Percentiles rank a stretch among this genome's conserved stretches.
Conservation (phyloP, 805 yeast genomes). For the Metschnikowia gruessii region DNA sequence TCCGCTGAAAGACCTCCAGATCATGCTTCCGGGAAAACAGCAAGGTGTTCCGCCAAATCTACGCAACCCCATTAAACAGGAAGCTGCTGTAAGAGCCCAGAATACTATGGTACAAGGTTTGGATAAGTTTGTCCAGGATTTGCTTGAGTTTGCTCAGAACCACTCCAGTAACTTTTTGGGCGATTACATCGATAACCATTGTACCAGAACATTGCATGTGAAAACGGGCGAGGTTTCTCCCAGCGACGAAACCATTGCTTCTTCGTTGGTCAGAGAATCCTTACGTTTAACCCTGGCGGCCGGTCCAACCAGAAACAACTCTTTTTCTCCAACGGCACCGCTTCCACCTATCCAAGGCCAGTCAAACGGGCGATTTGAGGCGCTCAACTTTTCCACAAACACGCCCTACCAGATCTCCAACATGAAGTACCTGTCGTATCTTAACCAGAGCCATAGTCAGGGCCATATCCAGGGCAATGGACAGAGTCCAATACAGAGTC, state of each 20-base stretch:
- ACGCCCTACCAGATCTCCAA: conserved; percentile 11
- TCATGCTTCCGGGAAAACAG: conserved; percentile 4
- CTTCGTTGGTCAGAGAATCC: conserved; percentile 5
- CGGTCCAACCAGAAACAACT: conserved; percentile 1
- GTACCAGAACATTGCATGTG: conserved; percentile 8
- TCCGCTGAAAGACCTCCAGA: not conserved
- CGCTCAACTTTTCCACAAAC: not conserved
- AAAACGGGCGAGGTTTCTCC: conserved; percentile 1
- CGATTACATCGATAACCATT: conserved; percentile 8
- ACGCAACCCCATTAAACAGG: conserved; percentile 4
- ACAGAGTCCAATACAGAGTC: too few species aligned
- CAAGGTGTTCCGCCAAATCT: not conserved
- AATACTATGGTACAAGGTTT: conserved; percentile 5
- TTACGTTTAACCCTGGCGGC: not conserved
- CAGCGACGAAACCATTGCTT: conserved; percentile 6
- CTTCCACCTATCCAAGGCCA: conserved; percentile 9
- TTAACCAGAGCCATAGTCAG: conserved; percentile 9
- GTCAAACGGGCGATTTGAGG: not conserved
- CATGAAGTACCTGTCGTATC: conserved; percentile 17
- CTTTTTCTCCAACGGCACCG: conserved; percentile 15
- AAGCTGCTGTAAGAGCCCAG: conserved; percentile 6
- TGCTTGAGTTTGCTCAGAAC: not conserved
- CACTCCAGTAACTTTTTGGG: conserved; percentile 1
- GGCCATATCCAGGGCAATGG: too few species aligned
- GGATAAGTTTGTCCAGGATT: conserved; percentile 8